phyloP scores from a whole-genome alignment of 192 early-diverging fungal genomes.

The Podochytrium sp. region DNA sequence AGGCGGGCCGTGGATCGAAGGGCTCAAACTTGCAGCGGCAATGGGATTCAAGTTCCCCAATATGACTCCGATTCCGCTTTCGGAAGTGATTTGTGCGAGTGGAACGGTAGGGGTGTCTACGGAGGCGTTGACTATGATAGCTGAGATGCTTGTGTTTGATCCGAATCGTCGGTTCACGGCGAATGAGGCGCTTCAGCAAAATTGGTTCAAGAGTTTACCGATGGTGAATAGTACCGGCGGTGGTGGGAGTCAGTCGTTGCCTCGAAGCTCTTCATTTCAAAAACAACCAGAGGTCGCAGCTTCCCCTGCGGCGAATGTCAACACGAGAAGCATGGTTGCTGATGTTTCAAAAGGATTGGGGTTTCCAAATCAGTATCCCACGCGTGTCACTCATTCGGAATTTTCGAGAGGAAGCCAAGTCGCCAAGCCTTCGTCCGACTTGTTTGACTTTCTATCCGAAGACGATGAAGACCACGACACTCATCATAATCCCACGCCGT shows the following conservation, averaged over 20 bases:
- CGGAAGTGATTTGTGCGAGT: constrained; percentile 53
- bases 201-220: constrained; percentile 60
- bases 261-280: constrained; percentile 5
- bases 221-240: too few relatives aligned
- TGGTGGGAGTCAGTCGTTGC: constrained; percentile 6
- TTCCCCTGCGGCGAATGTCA: neutral
- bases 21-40: constrained; percentile 47
- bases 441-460: constrained; percentile 22
- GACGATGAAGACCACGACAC: constrained; percentile 15
- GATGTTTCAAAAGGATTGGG: neutral
- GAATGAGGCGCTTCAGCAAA: constrained; percentile 65
- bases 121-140: constrained; percentile 64
- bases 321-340: neutral
- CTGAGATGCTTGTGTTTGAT: constrained; percentile 77
- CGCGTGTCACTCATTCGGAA: neutral
- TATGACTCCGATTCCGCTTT: constrained; percentile 46
- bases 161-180: constrained; percentile 77
- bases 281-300: neutral
- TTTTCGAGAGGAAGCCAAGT: neutral
- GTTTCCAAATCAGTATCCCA: neutral
- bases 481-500: too few relatives aligned
- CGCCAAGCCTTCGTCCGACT: constrained; percentile 9
- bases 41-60: constrained; percentile 63
- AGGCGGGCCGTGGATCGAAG: constrained; percentile 61
- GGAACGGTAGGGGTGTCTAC: constrained; percentile 27